phyloP scores from a whole-genome alignment of 2,329 filamentous ascomycete genomes.

The Botrytis paeoniae region DNA sequence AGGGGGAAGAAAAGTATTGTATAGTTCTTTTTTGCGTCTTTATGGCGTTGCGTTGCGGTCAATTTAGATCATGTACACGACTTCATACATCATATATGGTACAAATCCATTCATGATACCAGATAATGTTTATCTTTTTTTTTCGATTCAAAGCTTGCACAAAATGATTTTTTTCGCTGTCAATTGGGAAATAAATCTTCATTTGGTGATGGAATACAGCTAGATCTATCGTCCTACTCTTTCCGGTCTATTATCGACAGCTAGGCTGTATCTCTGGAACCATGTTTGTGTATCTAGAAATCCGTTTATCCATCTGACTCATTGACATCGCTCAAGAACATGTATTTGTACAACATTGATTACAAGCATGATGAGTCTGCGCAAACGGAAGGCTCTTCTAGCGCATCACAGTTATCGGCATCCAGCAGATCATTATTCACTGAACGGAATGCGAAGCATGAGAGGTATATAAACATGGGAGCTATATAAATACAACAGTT shows the following conservation, averaged over 20 bases:
- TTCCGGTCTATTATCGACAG: neutral
- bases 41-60: neutral
- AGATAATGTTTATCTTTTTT: neutral
- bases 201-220: neutral
- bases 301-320: neutral
- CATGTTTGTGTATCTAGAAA: neutral
- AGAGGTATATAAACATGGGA: too few species aligned
- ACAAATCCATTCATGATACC: neutral
- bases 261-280: neutral
- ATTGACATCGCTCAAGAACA: neutral
- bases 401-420: neutral
- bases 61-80: neutral
- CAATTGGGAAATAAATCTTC: neutral
- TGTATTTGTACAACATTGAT: neutral
- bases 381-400: neutral
- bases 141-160: neutral
- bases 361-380: neutral
- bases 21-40: neutral
- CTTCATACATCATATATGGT: neutral
- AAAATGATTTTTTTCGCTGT: neutral
- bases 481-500: neutral
- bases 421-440: neutral
- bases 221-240: neutral
- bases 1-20: constrained; percentile 17
- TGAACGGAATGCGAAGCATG: neutral